These are phyloP conservation scores for Calonectria fujianensis DNA, from an alignment of 2,329 filamentous ascomycete genomes.

Conservation along the genomic window DNA sequence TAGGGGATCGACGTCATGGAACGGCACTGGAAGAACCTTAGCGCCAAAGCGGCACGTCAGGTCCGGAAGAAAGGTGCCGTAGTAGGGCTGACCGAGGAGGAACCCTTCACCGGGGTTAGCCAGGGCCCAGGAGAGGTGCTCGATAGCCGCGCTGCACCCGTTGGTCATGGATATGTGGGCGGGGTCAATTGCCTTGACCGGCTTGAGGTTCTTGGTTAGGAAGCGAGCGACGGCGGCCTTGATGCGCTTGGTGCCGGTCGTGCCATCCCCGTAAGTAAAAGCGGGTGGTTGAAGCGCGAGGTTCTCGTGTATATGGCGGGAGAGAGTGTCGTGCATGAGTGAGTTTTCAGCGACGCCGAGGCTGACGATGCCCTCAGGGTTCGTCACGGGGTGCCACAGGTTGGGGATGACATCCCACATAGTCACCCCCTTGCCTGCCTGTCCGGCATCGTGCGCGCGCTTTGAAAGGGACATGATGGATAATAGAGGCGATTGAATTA, in stretches of 20 bases:
- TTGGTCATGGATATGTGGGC: slow-evolving; percentile 62
- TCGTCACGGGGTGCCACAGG: slow-evolving; percentile 63
- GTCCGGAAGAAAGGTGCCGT: slow-evolving; percentile 69
- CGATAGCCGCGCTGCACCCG: slow-evolving; percentile 64
- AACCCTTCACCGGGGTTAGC: slow-evolving; percentile 64
- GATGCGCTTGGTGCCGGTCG: slow-evolving; percentile 60
- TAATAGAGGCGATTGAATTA: not conserved
- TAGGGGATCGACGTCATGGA: slow-evolving; percentile 66
- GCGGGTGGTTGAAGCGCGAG: slow-evolving; percentile 56
- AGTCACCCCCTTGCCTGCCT: slow-evolving; percentile 53
- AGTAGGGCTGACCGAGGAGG: slow-evolving; percentile 66
- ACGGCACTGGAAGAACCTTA: slow-evolving; percentile 65
- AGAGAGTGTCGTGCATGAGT: slow-evolving; percentile 69
- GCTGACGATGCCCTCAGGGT: slow-evolving; percentile 68
- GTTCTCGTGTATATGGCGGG: slow-evolving; percentile 63
- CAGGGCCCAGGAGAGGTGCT: slow-evolving; percentile 63
- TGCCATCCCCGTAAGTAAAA: slow-evolving; percentile 66
- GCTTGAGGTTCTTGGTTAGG: slow-evolving; percentile 59
- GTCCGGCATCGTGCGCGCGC: slow-evolving; percentile 55
- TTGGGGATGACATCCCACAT: slow-evolving; percentile 68
- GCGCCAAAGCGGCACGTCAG: slow-evolving; percentile 64
- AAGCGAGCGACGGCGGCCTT: slow-evolving; percentile 59
- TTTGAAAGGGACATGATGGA: slow-evolving; percentile 53
- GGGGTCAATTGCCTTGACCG: slow-evolving; percentile 55
- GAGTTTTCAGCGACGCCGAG: slow-evolving; percentile 72